Percentiles rank a stretch among this genome's conserved stretches.
These are phyloP conservation scores for Lonicera japonica DNA, from an alignment of 129 eudicot genomes.

Conservation along the genomic window DNA sequence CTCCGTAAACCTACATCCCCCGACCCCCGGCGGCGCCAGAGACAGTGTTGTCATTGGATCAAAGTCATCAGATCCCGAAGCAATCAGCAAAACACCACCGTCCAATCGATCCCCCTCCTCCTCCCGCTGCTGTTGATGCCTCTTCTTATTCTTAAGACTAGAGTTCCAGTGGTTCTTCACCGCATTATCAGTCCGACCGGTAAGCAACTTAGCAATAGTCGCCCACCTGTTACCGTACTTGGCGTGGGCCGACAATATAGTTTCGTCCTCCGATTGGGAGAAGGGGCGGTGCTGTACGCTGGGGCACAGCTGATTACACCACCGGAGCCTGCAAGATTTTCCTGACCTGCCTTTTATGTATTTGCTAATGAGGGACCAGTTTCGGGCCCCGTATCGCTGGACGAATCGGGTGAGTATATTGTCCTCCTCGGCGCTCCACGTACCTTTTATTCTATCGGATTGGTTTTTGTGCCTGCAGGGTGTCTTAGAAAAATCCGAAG, in stretches of 20 bases:
- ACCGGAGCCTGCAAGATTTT: conserved; percentile 67
- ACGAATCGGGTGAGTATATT: conserved; percentile 55
- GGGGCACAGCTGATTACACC: conserved; percentile 88
- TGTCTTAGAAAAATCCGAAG: conserved; percentile 27
- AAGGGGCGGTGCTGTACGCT: conserved; percentile 71
- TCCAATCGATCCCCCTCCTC: conserved; percentile 25
- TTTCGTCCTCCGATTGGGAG: conserved; percentile 50
- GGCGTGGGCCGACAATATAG: conserved; percentile 53
- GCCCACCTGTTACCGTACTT: conserved; percentile 76
- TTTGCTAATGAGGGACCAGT: conserved; percentile 79
- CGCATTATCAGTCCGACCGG: conserved; percentile 81
- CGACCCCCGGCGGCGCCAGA: conserved; percentile 63
- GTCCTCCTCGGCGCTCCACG: conserved; percentile 84
- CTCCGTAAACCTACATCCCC: conserved; percentile 22
- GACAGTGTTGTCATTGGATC: conserved; percentile 57
- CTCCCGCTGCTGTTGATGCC: too few relatives aligned
- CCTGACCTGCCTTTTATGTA: conserved; percentile 78
- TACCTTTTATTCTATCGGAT: conserved; percentile 52
- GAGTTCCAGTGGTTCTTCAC: conserved; percentile 85
- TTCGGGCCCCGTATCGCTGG: conserved; percentile 57
- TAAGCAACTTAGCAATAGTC: conserved; percentile 60
- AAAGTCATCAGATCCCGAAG: conserved; percentile 27
- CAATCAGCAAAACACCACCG: conserved; percentile 13
- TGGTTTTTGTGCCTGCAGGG: conserved; percentile 19
- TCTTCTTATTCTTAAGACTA: too few relatives aligned